Percentiles rank a stretch among this genome's conserved stretches.
These are phyloP conservation scores for Forsythia suspensa DNA, from an alignment of 257 asterid species.

Conservation along the genomic window DNA sequence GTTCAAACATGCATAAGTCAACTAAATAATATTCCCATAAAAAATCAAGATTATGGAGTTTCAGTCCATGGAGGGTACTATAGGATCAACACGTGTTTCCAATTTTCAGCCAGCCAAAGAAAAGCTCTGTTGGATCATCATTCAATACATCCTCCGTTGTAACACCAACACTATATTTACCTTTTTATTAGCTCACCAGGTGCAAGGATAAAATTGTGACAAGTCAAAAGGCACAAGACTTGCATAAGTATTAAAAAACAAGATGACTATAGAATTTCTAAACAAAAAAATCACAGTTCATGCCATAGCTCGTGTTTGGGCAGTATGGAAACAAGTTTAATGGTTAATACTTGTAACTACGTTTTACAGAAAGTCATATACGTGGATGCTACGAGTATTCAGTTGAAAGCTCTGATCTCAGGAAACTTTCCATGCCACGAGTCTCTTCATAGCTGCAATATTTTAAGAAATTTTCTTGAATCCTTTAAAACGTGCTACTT, in stretches of 20 bases:
- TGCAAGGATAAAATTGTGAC: not conserved
- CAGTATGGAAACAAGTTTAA: not conserved
- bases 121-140: not conserved
- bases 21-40: too few species aligned
- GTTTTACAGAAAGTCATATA: not conserved
- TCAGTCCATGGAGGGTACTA: not conserved
- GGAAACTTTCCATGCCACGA: not conserved
- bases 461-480: not conserved
- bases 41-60: not conserved
- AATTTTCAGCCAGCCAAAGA: not conserved
- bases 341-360: not conserved
- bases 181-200: not conserved
- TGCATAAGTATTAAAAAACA: not conserved
- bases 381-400: not conserved
- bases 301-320: not conserved
- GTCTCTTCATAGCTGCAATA: slow-evolving; percentile 8
- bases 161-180: not conserved
- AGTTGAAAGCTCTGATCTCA: not conserved
- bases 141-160: not conserved
- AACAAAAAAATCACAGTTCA: not conserved
- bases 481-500: not conserved
- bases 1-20: not conserved
- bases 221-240: not conserved
- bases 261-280: not conserved
- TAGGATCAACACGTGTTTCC: not conserved